Evolutionary conservation across 345 rosid species (phyloP).

Genomic region (Camelina neglecta): DNA sequence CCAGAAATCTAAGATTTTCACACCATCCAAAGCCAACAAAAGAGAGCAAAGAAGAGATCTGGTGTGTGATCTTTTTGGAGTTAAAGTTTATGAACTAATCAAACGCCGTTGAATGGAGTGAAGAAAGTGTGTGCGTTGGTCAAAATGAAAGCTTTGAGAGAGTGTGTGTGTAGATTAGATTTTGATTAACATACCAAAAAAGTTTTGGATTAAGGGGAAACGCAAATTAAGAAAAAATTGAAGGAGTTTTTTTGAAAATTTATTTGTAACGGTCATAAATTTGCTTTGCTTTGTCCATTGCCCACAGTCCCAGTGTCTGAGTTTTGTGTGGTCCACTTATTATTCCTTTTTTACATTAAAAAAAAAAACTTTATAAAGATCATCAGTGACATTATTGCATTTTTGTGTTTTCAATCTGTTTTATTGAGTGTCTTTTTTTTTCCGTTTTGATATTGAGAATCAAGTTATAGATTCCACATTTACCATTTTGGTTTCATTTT

Average conservation of each 20-base stretch:
- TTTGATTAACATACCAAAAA: no score
- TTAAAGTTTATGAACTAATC: conserved; percentile 26
- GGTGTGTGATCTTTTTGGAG: background rate
- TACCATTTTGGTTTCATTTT: background rate
- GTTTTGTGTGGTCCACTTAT: conserved; percentile 35
- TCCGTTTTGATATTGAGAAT: background rate
- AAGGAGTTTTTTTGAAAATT: conserved; percentile 42
- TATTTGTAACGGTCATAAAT: conserved; percentile 62
- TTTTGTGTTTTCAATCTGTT: background rate
- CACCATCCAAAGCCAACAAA: conserved; percentile 42
- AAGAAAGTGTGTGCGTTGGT: conserved; percentile 47
- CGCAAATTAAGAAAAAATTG: conserved; percentile 37
- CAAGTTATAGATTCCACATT: background rate
- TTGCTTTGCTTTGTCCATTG: conserved; percentile 43
- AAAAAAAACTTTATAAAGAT: background rate
- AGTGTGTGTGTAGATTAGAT: conserved; percentile 8
- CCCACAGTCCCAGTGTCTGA: conserved; percentile 3
- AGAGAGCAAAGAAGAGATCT: conserved; percentile 34
- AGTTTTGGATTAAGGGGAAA: conserved; percentile 35
- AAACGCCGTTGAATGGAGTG: conserved; percentile 43
- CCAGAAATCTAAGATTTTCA: conserved; percentile 39
- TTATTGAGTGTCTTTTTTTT: background rate
- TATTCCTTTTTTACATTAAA: background rate
- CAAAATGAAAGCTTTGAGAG: conserved; percentile 47
- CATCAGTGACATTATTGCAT: conserved; percentile 5